Evolutionary conservation across 495 filamentous ascomycete genomes (phyloP), one percentile per base, ranked within the genome.

Genomic region (Lentithecium fluviatile): DNA sequence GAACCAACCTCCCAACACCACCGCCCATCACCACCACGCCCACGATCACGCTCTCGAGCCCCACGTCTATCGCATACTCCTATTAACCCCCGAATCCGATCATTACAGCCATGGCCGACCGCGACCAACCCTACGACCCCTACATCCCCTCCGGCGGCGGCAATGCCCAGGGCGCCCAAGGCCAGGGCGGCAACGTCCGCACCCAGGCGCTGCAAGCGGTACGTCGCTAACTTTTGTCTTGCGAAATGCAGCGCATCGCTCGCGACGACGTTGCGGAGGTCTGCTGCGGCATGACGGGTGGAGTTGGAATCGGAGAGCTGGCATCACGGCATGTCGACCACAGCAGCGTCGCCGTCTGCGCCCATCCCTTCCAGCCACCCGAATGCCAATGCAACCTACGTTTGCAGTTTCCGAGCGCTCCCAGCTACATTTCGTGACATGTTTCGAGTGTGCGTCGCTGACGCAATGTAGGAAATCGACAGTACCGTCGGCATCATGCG

Each of bases 401-500:
- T 56, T 10, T 25, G 24, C 29, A 32, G 4, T 32, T 32, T 32
- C 29, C 29, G 29, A 10, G 29, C 29, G 29, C 10, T 10, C 29
- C 10, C 29, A 4, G 29, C 29, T 32, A 32, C n/a, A n/a, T n/a
- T 3, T 32, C 29, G 29, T 32, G 3, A n/a, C 29, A 32, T 32
- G 29, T 32, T 32, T 32, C 10, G 29, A 32, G 29, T 32, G 29
- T 43, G 19, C 23, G n/a, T 40, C 51, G 52, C 59, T 62, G 25
- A 62, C 52, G 29, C 29, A n/a, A 26, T n/a, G 26, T 37, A 98
- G 94, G 88, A 97, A 96, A 95, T 98, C 76, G 86, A 97, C 71
- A 88, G 90, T 68, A 95, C 91, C 24, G 88, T 96, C 71, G 86
- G 86, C 69, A 87, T 91, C 49, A 95, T 96, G 91, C 85, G 87